These are phyloP conservation scores for Candida ulmi DNA, from an alignment of 805 yeast species.

Conservation along the genomic window DNA sequence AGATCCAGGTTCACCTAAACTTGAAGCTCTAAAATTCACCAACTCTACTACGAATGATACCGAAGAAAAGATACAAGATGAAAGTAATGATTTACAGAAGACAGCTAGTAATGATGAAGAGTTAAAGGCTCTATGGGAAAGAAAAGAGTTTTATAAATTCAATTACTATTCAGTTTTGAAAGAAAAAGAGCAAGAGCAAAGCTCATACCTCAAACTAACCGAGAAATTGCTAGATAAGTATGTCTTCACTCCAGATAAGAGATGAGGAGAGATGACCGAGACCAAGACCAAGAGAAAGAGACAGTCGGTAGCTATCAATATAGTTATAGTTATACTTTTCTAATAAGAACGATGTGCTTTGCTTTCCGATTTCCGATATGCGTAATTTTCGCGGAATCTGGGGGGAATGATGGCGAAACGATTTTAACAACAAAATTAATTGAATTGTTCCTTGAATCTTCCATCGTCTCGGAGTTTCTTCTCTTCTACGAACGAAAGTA, in stretches of 20 bases:
- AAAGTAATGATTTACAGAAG: conserved; percentile 2
- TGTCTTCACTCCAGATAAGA: conserved; percentile 1
- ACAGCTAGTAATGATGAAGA: not conserved
- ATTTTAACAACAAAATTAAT: no score
- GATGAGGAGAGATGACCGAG: no score
- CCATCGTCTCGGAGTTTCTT: no score
- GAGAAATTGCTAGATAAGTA: conserved; percentile 7
- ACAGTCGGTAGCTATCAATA: no score
- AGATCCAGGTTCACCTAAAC: not conserved
- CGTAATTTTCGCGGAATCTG: no score
- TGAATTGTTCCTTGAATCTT: no score
- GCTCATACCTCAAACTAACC: not conserved
- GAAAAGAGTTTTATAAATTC: conserved; percentile 19
- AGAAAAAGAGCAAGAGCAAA: conserved; percentile 7
- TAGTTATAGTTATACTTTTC: no score
- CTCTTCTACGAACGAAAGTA: no score
- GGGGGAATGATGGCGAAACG: no score
- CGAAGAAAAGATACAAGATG: no score
- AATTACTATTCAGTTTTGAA: conserved; percentile 7
- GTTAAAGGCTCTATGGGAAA: conserved; percentile 9
- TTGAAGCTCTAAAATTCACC: not conserved
- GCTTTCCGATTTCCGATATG: not conserved
- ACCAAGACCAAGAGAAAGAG: no score
- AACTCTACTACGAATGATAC: no score
- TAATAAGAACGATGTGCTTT: not conserved